Percentiles rank a stretch among this genome's conserved stretches.
Evolutionary conservation across 2,329 filamentous ascomycete genomes (phyloP).

Genomic region (Sporothrix sp.): DNA sequence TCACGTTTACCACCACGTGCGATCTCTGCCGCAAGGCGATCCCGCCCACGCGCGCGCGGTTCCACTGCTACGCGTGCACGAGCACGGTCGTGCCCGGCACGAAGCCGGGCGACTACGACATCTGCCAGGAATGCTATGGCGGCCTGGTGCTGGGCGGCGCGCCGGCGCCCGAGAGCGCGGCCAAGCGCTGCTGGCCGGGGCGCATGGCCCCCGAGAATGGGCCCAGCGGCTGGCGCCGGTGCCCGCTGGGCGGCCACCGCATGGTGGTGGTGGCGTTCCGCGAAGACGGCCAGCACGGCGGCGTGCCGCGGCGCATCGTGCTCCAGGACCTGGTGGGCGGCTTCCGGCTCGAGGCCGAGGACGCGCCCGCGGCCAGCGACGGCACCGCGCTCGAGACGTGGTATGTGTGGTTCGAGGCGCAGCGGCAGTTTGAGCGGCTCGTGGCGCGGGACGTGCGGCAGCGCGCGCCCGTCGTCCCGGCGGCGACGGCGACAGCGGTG

Average conservation of each 20-base stretch:
- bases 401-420: constrained; percentile 25
- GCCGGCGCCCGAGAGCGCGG: too few species aligned
- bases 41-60: constrained; percentile 56
- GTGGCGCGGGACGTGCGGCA: constrained; percentile 42
- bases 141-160: constrained; percentile 31
- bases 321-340: constrained; percentile 71
- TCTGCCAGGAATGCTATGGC: constrained; percentile 72
- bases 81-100: constrained; percentile 38
- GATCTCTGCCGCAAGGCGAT: constrained; percentile 70
- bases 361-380: constrained; percentile 26
- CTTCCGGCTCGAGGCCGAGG: constrained; percentile 52
- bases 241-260: constrained; percentile 60
- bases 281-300: constrained; percentile 39
- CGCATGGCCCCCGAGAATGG: constrained; percentile 67
- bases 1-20: constrained; percentile 66
- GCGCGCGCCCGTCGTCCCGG: constrained; percentile 19
- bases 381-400: constrained; percentile 12
- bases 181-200: constrained; percentile 26
- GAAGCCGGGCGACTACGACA: constrained; percentile 68
- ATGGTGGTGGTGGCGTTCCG: constrained; percentile 76
- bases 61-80: constrained; percentile 71
- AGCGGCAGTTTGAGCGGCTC: constrained; percentile 34
- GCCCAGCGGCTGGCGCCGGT: constrained; percentile 71
- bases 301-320: constrained; percentile 58
- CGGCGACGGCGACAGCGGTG: neutral